These are phyloP conservation scores for Diaporthe velutina DNA, from an alignment of 2,329 filamentous ascomycete species.

Conservation along the genomic window DNA sequence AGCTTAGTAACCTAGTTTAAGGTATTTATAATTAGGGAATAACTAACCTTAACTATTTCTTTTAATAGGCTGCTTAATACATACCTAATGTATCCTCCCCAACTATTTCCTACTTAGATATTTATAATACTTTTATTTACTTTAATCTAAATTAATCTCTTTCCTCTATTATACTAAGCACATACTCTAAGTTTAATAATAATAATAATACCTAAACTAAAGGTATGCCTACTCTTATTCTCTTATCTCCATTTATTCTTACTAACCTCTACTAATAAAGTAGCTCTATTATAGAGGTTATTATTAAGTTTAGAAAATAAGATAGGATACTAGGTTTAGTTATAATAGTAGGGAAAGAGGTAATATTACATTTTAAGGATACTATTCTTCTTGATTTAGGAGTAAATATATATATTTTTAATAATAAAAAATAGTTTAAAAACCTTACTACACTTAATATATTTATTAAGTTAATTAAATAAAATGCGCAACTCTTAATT, in stretches of 20 bases:
- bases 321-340: neutral
- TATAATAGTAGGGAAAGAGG: neutral
- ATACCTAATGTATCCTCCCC: too few relatives aligned
- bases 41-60: too few relatives aligned
- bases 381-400: neutral
- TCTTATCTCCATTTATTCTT: neutral
- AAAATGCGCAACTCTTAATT: neutral
- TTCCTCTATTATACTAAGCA: too few relatives aligned
- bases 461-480: neutral
- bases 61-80: too few relatives aligned
- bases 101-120: too few relatives aligned
- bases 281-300: neutral
- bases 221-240: neutral
- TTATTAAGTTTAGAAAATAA: neutral
- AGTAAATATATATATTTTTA: neutral
- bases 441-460: neutral
- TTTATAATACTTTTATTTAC: too few relatives aligned
- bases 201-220: neutral
- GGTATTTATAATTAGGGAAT: too few relatives aligned
- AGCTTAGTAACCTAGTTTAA: too few relatives aligned
- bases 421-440: neutral
- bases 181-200: neutral
- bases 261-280: neutral
- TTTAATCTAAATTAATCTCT: too few relatives aligned
- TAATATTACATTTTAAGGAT: neutral